A percentile compares a stretch with the other conserved stretches of the same genome.
phyloP scores from a whole-genome alignment of 352 stramenopile species.

The Saprolegnia parasitica region DNA sequence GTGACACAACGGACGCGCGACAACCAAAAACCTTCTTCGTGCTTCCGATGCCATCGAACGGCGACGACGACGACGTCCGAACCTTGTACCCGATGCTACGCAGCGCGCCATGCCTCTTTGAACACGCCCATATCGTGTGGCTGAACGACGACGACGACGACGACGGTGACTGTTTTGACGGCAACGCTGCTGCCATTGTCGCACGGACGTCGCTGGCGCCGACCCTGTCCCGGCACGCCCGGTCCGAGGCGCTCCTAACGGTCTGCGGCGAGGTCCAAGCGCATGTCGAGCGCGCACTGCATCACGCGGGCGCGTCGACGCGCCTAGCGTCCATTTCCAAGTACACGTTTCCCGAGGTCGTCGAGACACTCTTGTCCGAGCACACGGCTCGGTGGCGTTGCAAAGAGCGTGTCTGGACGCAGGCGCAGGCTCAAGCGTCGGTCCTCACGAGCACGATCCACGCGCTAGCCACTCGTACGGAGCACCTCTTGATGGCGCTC shows the following conservation, averaged over 20 bases:
- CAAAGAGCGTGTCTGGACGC: neutral
- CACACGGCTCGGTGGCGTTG: neutral
- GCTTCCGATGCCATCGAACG: neutral
- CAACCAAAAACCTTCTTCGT: neutral
- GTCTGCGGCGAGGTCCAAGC: conserved; percentile 13
- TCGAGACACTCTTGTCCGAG: neutral
- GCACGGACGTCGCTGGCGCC: neutral
- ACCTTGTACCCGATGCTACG: neutral
- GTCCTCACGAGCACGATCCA: neutral
- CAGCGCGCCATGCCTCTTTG: neutral
- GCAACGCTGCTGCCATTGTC: neutral
- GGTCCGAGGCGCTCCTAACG: neutral
- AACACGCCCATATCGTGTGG: conserved; percentile 8
- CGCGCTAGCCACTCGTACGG: neutral
- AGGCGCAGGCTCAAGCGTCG: neutral
- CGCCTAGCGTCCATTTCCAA: neutral
- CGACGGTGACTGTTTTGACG: neutral
- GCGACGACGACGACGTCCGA: neutral
- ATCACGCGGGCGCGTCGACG: neutral
- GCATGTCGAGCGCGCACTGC: neutral
- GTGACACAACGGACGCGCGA: neutral
- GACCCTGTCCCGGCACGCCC: neutral
- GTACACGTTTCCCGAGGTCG: neutral
- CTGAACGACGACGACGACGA: neutral
- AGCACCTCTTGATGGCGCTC: neutral